Conservation (phyloP, 495 filamentous ascomycete species). For the Aspergillus sparsus region DNA sequence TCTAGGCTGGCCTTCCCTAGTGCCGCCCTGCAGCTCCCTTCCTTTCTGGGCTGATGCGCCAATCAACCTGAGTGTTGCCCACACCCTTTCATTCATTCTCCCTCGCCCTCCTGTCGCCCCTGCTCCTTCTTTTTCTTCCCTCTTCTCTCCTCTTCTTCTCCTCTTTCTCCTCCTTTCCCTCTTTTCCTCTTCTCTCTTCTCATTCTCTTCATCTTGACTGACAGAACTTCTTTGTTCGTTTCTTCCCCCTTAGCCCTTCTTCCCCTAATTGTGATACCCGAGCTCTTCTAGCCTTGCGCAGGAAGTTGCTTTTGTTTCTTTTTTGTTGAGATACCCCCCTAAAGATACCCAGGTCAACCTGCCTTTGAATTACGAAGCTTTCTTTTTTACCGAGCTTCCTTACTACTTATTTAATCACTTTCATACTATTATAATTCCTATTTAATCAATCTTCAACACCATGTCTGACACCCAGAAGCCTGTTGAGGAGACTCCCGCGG, state of each 20-base stretch:
- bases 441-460: constrained; percentile 34
- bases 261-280: constrained; percentile 51
- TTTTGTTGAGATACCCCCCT: constrained; percentile 46
- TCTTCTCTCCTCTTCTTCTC: constrained; percentile 25
- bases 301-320: constrained; percentile 44
- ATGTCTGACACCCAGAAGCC: constrained; percentile 57
- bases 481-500: constrained; percentile 42
- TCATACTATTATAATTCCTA: constrained; percentile 37
- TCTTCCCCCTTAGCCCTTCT: constrained; percentile 30
- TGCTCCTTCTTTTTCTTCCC: constrained; percentile 29
- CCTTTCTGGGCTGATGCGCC: constrained; percentile 28
- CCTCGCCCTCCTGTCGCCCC: constrained; percentile 31
- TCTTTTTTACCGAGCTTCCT: constrained; percentile 26
- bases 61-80: constrained; percentile 31
- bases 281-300: constrained; percentile 37
- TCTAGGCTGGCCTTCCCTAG: constrained; percentile 30
- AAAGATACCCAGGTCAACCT: constrained; percentile 37
- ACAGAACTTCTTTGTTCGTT: constrained; percentile 25
- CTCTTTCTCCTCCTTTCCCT: constrained; percentile 26
- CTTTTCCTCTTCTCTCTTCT: constrained; percentile 35
- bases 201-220: constrained; percentile 20
- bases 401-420: constrained; percentile 24
- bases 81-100: constrained; percentile 29
- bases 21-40: constrained; percentile 48
- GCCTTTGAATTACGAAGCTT: constrained; percentile 26